Conservation (phyloP, 768 basidiomycete species). For the Strobilomyces echinocephalus region DNA sequence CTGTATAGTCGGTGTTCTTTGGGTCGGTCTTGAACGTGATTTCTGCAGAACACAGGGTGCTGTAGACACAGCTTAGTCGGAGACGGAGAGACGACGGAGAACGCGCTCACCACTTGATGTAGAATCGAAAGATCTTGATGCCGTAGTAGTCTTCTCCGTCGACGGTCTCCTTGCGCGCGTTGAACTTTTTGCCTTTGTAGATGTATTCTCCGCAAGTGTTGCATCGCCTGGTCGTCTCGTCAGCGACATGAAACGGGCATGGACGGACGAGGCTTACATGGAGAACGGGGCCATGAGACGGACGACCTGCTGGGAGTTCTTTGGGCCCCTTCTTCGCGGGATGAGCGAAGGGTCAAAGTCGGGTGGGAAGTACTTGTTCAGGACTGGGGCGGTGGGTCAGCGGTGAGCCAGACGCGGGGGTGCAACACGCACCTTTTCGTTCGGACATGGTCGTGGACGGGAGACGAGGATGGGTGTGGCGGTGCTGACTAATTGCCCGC, state of each 20-base stretch:
- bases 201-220: slow-evolving; percentile 98
- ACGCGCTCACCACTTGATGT: slow-evolving; percentile 74
- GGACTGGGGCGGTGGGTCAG: slow-evolving; percentile 46
- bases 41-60: slow-evolving; percentile 93
- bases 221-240: slow-evolving; percentile 58
- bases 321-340: slow-evolving; percentile 81
- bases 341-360: slow-evolving; percentile 98
- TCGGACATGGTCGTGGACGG: slow-evolving; percentile 61
- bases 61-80: slow-evolving; percentile 31
- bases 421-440: slow-evolving; percentile 61
- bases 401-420: neutral
- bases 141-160: slow-evolving; percentile 97
- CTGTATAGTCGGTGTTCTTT: slow-evolving; percentile 90
- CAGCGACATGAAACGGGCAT: neutral
- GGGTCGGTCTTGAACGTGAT: slow-evolving; percentile 99
- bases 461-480: slow-evolving; percentile 3
- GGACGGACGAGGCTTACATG: slow-evolving; percentile 53
- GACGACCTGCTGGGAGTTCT: slow-evolving; percentile 95
- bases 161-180: slow-evolving; percentile 97
- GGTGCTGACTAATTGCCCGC: slow-evolving; percentile 28
- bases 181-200: slow-evolving; percentile 99
- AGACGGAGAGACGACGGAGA: slow-evolving; percentile 4
- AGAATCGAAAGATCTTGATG: slow-evolving; percentile 94
- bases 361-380: slow-evolving; percentile 96
- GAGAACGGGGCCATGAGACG: slow-evolving; percentile 99